Percentiles rank a stretch among this genome's conserved stretches.
phyloP scores from a whole-genome alignment of 73 alveolate species.

The Uronychia setigera region DNA sequence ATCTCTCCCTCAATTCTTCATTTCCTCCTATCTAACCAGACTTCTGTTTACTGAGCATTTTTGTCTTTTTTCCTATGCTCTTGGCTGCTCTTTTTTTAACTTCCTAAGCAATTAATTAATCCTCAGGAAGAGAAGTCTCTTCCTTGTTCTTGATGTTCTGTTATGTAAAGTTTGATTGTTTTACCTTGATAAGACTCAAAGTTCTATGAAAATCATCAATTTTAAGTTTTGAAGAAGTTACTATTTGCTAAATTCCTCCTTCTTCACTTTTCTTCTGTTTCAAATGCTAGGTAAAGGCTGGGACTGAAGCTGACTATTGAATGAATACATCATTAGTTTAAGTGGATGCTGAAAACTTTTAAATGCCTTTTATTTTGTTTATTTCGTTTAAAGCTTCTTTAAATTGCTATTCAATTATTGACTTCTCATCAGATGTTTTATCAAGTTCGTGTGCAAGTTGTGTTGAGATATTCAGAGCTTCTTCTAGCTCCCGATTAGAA shows the following conservation, averaged over 20 bases:
- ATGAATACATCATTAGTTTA: background rate
- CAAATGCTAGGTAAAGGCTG: no score
- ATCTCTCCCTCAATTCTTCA: background rate
- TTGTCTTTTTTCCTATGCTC: background rate
- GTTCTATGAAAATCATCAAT: background rate
- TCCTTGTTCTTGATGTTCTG: background rate
- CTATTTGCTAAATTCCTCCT: background rate
- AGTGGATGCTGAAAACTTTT: background rate
- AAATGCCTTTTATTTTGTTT: background rate
- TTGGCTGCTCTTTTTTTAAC: background rate
- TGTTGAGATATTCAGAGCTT: background rate
- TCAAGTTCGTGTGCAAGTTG: background rate
- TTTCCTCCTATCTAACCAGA: background rate
- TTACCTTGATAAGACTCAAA: background rate
- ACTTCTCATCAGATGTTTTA: background rate
- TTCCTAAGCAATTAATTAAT: background rate
- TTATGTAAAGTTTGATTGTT: background rate
- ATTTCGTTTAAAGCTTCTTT: background rate
- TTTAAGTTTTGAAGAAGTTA: background rate
- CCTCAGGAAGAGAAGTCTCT: background rate
- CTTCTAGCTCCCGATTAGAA: background rate
- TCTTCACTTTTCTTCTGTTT: background rate
- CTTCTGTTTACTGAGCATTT: background rate
- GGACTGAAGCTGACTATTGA: no score
- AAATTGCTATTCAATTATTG: background rate